Evolutionary conservation across 129 eudicot genomes (phyloP).

Genomic region (Ambrosia artemisiifolia): DNA sequence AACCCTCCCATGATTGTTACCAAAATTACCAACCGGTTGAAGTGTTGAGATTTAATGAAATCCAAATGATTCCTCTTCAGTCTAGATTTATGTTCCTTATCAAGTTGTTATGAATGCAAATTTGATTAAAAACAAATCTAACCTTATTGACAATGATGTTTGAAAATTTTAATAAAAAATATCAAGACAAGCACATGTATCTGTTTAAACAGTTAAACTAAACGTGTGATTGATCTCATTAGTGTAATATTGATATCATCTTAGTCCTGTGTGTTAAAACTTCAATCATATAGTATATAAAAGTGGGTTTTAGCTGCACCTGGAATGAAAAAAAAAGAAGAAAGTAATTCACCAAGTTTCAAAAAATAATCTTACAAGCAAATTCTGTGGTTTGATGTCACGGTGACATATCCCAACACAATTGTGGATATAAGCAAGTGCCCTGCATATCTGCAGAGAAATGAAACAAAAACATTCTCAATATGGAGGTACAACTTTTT

Average conservation of each 20-base stretch:
- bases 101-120: not conserved
- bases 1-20: not conserved
- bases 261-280: too few relatives aligned
- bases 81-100: not conserved
- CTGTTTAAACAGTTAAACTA: not conserved
- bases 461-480: constrained; percentile 8
- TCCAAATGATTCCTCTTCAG: not conserved
- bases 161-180: not conserved
- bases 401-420: constrained; percentile 95
- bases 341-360: constrained; percentile 11
- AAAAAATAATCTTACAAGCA: constrained; percentile 62
- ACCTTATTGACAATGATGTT: not conserved
- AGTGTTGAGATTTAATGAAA: not conserved
- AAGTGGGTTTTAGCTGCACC: not conserved
- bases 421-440: constrained; percentile 90
- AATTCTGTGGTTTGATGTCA: constrained; percentile 97
- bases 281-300: not conserved
- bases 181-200: not conserved
- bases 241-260: too few relatives aligned
- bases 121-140: not conserved
- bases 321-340: constrained; percentile 1
- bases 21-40: not conserved
- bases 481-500: not conserved
- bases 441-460: constrained; percentile 92
- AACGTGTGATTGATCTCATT: too few relatives aligned